Base-by-base conservation (phyloP, 78 protist genomes). In the Dictyostelium brefeldianum region DNA sequence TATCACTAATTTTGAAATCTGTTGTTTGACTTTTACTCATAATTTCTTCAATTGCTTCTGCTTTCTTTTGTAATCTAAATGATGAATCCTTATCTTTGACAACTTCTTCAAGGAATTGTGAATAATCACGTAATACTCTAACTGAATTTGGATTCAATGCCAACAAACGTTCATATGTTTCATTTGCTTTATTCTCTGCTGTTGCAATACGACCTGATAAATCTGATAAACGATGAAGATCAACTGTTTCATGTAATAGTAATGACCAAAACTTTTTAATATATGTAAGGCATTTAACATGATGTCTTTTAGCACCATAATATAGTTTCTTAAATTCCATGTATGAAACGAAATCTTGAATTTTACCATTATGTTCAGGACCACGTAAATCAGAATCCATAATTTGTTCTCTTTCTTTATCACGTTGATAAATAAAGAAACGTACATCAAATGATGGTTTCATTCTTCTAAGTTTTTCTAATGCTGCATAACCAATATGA, bases 261-360 rank as follows among this genome's bases (percentile, higher is more conserved):
- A 41, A 59, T 11, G 48, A 9, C 92, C 92, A 87, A 57, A 87
- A 87, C 18, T 78, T n/a, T 25, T 77, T 31, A 41, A 87, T 87
- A 46, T 87, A 77, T 0, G 20, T 46, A 12, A 87, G 27, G 77
- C 92, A 87, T 31, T 74, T 65, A 12, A 65, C 9, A 53, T 87
- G 92, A 5, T 47, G 51, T 27, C 83, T 79, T 12, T 80, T 56
- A 2, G 92, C 92, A 27, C 92, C 92, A 77, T 48, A 48, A 31
- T 87, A 87, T 22, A 87, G 78, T 47, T 87, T 87, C 46, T 87
- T 87, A 48, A 87, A 87, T 41, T 87, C 92, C 92, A 87, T 87
- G 53, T 87, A 87, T 17, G 65, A 25, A 8, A 87, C 92, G 48
- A 87, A 87, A 64, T 87, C 92, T 77, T 87, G 81, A 31, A 87